Evolutionary conservation across 345 rosid genomes (phyloP).

Genomic region (Ceriops zippeliana): DNA sequence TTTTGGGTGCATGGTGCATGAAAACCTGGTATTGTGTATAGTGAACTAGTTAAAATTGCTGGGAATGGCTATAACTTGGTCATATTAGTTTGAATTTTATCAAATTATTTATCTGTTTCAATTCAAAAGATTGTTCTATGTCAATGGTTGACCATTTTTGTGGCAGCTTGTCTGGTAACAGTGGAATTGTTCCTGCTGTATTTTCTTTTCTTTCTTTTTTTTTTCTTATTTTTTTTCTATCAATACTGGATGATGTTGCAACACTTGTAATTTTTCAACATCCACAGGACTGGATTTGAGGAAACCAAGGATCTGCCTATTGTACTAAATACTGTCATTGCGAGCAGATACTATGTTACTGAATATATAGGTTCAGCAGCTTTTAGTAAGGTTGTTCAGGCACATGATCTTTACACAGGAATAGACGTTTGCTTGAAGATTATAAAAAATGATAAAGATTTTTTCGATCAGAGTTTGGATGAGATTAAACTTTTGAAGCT

Average conservation of each 20-base stretch:
- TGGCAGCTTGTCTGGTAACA: background rate
- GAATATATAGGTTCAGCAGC: slow-evolving; percentile 97
- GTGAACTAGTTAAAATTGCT: slow-evolving; percentile 6
- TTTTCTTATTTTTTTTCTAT: background rate
- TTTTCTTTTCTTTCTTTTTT: background rate
- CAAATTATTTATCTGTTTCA: background rate
- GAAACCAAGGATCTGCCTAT: slow-evolving; percentile 79
- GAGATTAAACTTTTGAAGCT: slow-evolving; percentile 91
- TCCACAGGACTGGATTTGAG: slow-evolving; percentile 93
- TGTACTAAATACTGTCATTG: slow-evolving; percentile 61
- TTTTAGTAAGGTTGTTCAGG: slow-evolving; percentile 90
- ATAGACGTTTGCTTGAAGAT: slow-evolving; percentile 88
- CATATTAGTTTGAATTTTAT: background rate
- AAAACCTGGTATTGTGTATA: background rate
- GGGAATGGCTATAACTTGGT: background rate
- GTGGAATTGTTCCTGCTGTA: background rate
- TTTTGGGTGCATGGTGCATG: slow-evolving; percentile 7
- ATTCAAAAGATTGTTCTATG: background rate
- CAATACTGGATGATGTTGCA: slow-evolving; percentile 17
- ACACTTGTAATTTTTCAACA: slow-evolving; percentile 17
- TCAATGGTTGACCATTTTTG: background rate
- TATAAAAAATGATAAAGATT: slow-evolving; percentile 95
- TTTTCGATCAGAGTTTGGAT: slow-evolving; percentile 94
- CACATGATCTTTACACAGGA: slow-evolving; percentile 72
- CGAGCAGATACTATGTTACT: slow-evolving; percentile 80